phyloP scores from a whole-genome alignment of 164 flowering plant species.

The Platanus orientalis region DNA sequence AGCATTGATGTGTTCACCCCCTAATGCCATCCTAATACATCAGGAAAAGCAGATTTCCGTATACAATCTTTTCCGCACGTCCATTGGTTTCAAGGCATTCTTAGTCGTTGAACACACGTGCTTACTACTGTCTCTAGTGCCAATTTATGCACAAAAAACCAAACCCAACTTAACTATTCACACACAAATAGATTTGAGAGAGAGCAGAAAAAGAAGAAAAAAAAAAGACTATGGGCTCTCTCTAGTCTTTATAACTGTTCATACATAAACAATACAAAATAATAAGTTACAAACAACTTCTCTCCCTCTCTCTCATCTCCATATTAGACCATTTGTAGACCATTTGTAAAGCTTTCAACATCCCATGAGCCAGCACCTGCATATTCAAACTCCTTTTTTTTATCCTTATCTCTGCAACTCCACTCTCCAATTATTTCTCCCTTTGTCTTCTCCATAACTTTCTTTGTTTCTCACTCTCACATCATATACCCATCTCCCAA shows the following conservation, averaged over 20 bases:
- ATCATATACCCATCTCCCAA: not conserved
- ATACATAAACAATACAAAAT: too few species aligned
- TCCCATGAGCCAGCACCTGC: slow-evolving; percentile 33
- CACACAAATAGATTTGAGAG: not conserved
- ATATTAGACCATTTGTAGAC: too few species aligned
- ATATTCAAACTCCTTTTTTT: slow-evolving; percentile 11
- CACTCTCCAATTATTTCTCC: slow-evolving; percentile 32
- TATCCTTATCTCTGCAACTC: slow-evolving; percentile 28
- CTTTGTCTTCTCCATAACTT: slow-evolving; percentile 18
- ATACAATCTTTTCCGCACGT: too few species aligned
- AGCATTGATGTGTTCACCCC: too few species aligned
- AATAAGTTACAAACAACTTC: slow-evolving; percentile 2
- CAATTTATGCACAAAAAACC: not conserved
- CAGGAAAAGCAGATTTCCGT: too few species aligned
- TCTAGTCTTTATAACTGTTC: not conserved
- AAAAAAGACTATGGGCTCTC: too few species aligned
- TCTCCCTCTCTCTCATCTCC: slow-evolving; percentile 17
- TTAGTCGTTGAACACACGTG: slow-evolving; percentile 16
- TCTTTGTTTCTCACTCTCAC: not conserved
- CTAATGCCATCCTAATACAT: too few species aligned
- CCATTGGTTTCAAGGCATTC: slow-evolving; percentile 6
- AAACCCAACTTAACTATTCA: not conserved
- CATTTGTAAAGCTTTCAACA: slow-evolving; percentile 7
- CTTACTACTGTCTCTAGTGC: not conserved
- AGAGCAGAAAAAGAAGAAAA: not conserved